Evolutionary conservation across 2,329 filamentous ascomycete species (phyloP).

Genomic region (Pochonia chlamydosporia): DNA sequence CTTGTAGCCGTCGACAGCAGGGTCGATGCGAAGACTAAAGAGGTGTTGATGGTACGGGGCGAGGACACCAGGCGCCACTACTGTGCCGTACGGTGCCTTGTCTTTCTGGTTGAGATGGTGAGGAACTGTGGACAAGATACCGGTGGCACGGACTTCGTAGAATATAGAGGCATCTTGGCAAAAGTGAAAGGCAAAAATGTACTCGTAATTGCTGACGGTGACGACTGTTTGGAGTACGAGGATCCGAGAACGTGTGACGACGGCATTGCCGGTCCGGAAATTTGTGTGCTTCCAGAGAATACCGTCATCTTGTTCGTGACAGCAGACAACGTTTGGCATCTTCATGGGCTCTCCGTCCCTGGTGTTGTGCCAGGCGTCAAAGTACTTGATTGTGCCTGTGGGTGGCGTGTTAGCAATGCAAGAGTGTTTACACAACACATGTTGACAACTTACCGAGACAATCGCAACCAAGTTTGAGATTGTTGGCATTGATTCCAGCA

Average conservation of each 20-base stretch:
- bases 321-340: conserved; percentile 50
- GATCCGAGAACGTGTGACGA: conserved; percentile 54
- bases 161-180: conserved; percentile 56
- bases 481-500: conserved; percentile 60
- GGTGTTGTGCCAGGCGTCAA: no score
- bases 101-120: conserved; percentile 53
- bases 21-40: conserved; percentile 60
- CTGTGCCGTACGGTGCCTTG: conserved; percentile 49
- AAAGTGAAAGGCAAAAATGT: conserved; percentile 47
- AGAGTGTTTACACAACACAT: no score
- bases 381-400: conserved; percentile 37
- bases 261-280: conserved; percentile 54
- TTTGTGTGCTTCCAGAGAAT: conserved; percentile 69
- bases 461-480: conserved; percentile 60
- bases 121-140: conserved; percentile 55
- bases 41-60: conserved; percentile 68
- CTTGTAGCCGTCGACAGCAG: conserved; percentile 46
- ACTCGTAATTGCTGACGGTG: conserved; percentile 67
- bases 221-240: conserved; percentile 64
- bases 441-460: conserved; percentile 48
- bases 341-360: conserved; percentile 17
- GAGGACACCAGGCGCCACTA: conserved; percentile 57
- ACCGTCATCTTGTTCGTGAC: conserved; percentile 66
- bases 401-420: no score
- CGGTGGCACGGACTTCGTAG: conserved; percentile 59